Evolutionary conservation across 176 grass and related monocot genomes (phyloP), one percentile per base, ranked within the genome.

Genomic region (Oropetium thomaeum): DNA sequence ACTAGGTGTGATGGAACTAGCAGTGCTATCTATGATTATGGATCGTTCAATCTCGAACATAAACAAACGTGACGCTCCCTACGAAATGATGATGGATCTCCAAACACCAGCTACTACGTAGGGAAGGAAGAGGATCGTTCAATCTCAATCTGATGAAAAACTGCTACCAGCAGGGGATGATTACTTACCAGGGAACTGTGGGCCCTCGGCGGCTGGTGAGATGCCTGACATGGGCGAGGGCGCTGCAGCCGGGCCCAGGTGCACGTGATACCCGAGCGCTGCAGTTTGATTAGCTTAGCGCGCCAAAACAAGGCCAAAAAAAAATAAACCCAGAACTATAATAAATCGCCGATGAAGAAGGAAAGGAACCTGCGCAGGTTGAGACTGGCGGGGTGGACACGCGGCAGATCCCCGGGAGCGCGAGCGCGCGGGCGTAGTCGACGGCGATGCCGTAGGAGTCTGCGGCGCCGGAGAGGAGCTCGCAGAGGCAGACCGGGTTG

Each of bases 401-500:
- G 74, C 82, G 86, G 88, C 95, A 97, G 88, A 89, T 39, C 33
- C 76, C 83, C 3, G 95, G 90, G 22, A 97, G 91, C 20, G 74
- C 71, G 79, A 97, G 84, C 42, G 91, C 88, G 69, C 91, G 83
- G 17, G 2, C 3, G 78, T 85, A 85, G 90, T 97, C 95, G 66
- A 97, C 71, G 45, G 41, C 25, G 88, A 97, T 92, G 78, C 90
- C 95, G 70, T 78, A 89, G 32, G 81, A 89, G 19, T 88, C 86
- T 23, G 83, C 86, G 51, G 70, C 90, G 26, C 95, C 95, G n/a
- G 77, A 77, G 82, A 97, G 86, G 45, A 97, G 81, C 79, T 85
- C 67, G 77, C 94, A 97, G 80, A 97, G 88, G 83, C 94, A 97
- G 55, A 93, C 28, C 7, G 94, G 90, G 60, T 93, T 77, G 23